Base-by-base conservation (phyloP, 371 early-diverging fungal genomes). In the Conidiobolus incongruus region DNA sequence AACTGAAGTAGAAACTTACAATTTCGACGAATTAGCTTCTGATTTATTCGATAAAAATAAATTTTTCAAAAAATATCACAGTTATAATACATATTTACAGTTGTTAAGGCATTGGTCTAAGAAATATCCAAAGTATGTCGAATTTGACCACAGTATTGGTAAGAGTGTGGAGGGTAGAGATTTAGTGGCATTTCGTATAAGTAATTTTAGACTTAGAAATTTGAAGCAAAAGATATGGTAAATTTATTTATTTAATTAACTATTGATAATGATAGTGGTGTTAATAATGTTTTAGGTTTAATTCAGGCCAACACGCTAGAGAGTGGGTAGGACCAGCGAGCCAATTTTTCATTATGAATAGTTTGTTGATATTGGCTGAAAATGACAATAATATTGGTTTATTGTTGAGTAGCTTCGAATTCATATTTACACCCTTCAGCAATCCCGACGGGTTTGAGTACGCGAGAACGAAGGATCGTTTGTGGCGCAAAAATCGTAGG, bases 391-490 rank as follows among this genome's bases (percentile, higher is more conserved):
- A 31, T 7, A 20, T 46, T 20, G 15, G 19, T 6, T 30, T 2
- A 2, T 29, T 66, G n/a, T 47, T 70, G 42, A 54, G 56, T 28
- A 35, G 42, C 10, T 53, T 50, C 15, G 68, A 68, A 45, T 58
- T 69, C 33, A 48, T 64, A 21, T 51, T 74, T 35, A 61, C 71
- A 0, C 72, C 72, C 5, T 36, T 71, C 30, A 56, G 65, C 51
- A 74, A 74, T 54, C 48, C 63, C 16, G 75, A 74, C 41, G 75
- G 75, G 1, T 71, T 68, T 44, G 59, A 54, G 26, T 66, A 61
- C 51, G 56, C 70, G 11, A 59, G 64, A 59, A 45, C 32, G 13
- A 46, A 40, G 1, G 50, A 59, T 38, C 58, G 75, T 16, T 45
- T 71, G 32, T 75, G 75, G 75, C 55, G 75, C 42, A 75, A 53